Evolutionary conservation across 129 eudicot genomes (phyloP), one percentile per base, ranked within the genome.

Genomic region (Saussurea involucrata): DNA sequence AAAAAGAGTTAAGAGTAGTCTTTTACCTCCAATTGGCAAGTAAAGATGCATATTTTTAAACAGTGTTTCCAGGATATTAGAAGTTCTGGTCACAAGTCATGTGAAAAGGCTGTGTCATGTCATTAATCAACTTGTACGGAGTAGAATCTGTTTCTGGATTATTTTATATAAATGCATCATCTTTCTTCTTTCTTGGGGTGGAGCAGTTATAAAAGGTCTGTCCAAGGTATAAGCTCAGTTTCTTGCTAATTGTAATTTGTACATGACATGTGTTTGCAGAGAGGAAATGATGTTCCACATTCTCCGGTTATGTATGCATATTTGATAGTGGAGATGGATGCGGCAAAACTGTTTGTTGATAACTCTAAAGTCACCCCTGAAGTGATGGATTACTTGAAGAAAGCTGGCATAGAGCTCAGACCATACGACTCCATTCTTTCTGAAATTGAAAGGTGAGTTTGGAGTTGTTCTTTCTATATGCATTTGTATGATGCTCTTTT

Each of bases 261-360:
- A 63, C 40, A 22, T 63, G 20, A 27, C 24, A 61, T 82, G 29
- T 44, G 24, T 78, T 32, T 78, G 68, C 85, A 95, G 98, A 95
- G 98, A 88, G 99, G 99, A 73, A 89, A 77, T 49, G 99, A 95
- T 69, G 78, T 92, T 66, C 96, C 96, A 73, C 90, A 89, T 89
- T 92, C 97, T 68, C 99, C 99, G 46, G 99, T 95, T 85, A 83
- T 89, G 92, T 92, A 95, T 70, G 96, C 97, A 0, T 95, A 95
- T 86, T 81, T 90, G 69, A 42, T 95, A 36, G 99, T 95, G 82
- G 97, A 89, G 83, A 82, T 78, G 17, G 82, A 89, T 78, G 77
- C 86, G 8, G 92, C 96, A 63, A 88, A 86, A 63, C 81, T 95
- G 60, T 92, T 91, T 82, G 74, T 95, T 73, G 95, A 95, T 74